Percentiles rank a stretch among this genome's conserved stretches.
phyloP scores from a whole-genome alignment of 305 asterid genomes.

The Solanum chacoense region DNA sequence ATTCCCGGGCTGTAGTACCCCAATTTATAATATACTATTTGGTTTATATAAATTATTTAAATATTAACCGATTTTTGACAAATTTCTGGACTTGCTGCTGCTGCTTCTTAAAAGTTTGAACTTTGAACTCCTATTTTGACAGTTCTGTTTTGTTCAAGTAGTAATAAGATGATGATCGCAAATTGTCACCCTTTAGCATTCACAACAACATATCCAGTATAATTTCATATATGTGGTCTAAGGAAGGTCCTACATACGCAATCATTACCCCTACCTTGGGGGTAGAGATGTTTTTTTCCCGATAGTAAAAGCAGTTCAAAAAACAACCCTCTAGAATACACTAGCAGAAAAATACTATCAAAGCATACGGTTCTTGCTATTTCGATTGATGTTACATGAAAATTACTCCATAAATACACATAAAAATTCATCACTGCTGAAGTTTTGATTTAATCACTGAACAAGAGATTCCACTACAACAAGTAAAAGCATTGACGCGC shows the following conservation, averaged over 20 bases:
- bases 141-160: not conserved
- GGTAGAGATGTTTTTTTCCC: not conserved
- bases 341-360: not conserved
- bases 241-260: rapidly evolving
- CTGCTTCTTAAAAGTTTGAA: rapidly evolving
- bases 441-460: not conserved
- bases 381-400: not conserved
- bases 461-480: not conserved
- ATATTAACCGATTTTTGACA: not conserved
- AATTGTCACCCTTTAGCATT: not conserved
- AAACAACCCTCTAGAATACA: not conserved
- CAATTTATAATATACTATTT: not conserved
- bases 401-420: not conserved
- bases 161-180: not conserved
- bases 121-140: not conserved
- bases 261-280: not conserved
- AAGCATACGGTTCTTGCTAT: not conserved
- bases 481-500: not conserved
- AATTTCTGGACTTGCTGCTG: not conserved
- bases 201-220: not conserved
- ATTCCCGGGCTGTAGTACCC: not conserved
- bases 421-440: not conserved
- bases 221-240: too few species aligned
- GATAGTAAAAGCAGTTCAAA: not conserved
- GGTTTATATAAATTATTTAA: not conserved